Evolutionary conservation across 2,329 filamentous ascomycete genomes (phyloP).

Genomic region (Arthrobotrys pseudoclavata): DNA sequence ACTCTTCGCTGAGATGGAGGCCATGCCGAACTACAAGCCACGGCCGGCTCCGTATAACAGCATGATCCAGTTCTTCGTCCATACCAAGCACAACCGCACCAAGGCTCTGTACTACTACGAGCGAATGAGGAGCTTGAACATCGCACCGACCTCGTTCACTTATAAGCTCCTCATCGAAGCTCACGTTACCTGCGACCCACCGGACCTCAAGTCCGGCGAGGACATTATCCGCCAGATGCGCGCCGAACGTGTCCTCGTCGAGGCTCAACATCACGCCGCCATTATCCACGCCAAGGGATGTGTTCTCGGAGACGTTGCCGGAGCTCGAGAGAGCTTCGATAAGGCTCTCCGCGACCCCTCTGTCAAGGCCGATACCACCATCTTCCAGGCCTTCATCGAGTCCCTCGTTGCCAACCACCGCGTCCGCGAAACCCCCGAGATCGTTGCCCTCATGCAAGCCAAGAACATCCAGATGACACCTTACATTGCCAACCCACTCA

Average conservation of each 20-base stretch:
- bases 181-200: conserved; percentile 90
- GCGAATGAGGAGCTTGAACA: conserved; percentile 88
- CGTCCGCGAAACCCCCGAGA: conserved; percentile 79
- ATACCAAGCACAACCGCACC: conserved; percentile 92
- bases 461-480: conserved; percentile 87
- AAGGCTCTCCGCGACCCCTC: conserved; percentile 77
- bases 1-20: conserved; percentile 99
- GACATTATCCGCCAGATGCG: conserved; percentile 84
- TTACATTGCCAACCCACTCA: conserved; percentile 98
- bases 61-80: conserved; percentile 99
- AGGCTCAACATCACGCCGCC: conserved; percentile 95
- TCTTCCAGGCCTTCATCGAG: conserved; percentile 98
- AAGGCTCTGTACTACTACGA: conserved; percentile 97
- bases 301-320: conserved; percentile 89
- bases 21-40: conserved; percentile 98
- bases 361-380: conserved; percentile 81
- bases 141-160: conserved; percentile 92
- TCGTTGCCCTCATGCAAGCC: conserved; percentile 81
- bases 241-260: conserved; percentile 79
- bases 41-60: conserved; percentile 98
- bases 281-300: conserved; percentile 96
- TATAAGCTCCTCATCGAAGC: conserved; percentile 98
- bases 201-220: conserved; percentile 90
- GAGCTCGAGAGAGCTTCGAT: conserved; percentile 85
- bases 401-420: conserved; percentile 95